These are phyloP conservation scores for Thielaviopsis euricoi DNA, from an alignment of 2,329 filamentous ascomycete species.

Conservation along the genomic window DNA sequence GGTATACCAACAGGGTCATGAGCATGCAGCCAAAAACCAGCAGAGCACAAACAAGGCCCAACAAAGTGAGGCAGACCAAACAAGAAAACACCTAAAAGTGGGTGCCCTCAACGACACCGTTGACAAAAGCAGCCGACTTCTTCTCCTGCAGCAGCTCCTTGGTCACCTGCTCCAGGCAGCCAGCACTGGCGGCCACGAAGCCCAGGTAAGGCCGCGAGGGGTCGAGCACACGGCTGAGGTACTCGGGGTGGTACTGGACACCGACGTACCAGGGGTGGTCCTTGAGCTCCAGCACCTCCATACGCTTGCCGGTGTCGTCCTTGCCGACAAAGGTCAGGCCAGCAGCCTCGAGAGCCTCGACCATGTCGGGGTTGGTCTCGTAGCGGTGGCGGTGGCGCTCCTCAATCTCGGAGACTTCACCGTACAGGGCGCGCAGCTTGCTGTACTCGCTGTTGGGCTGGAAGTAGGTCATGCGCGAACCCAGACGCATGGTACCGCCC, in stretches of 20 bases:
- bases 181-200: slow-evolving; percentile 64
- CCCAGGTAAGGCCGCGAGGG: slow-evolving; percentile 62
- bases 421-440: slow-evolving; percentile 60
- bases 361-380: slow-evolving; percentile 71
- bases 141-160: slow-evolving; percentile 16
- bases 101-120: slow-evolving; percentile 8
- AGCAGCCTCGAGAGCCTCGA: slow-evolving; percentile 48
- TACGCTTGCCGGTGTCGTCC: slow-evolving; percentile 59
- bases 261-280: slow-evolving; percentile 73
- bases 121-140: slow-evolving; percentile 3
- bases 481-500: slow-evolving; percentile 78
- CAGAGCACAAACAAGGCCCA: too few relatives aligned
- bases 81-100: slow-evolving; percentile 11
- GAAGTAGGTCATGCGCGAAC: slow-evolving; percentile 58
- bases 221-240: slow-evolving; percentile 55
- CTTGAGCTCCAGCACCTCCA: slow-evolving; percentile 70
- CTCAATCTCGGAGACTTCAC: slow-evolving; percentile 33
- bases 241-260: slow-evolving; percentile 83
- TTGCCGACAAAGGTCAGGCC: slow-evolving; percentile 66
- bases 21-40: too few relatives aligned
- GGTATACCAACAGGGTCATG: too few relatives aligned
- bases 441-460: slow-evolving; percentile 63
- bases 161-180: slow-evolving; percentile 36
- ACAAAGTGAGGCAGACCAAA: too few relatives aligned
- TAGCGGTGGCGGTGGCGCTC: slow-evolving; percentile 83